phyloP scores from a whole-genome alignment of 257 asterid genomes.

The Euphrasia confusa region DNA sequence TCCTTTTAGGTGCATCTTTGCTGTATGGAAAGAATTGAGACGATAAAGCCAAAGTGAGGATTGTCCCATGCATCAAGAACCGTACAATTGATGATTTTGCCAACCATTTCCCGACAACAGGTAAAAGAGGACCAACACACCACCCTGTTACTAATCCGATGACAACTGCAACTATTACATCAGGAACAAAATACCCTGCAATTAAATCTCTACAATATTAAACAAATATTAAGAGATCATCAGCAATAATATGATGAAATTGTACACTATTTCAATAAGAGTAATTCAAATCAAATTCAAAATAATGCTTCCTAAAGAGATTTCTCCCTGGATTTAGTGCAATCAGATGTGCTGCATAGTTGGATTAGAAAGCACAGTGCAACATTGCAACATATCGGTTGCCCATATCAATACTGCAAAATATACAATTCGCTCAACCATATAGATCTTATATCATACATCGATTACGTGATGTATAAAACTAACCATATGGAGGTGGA shows the following conservation, averaged over 20 bases:
- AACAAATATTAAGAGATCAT: constrained; percentile 12
- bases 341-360: constrained; percentile 8
- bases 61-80: constrained; percentile 61
- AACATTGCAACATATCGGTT: background rate
- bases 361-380: constrained; percentile 10
- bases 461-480: constrained; percentile 15
- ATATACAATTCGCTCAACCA: constrained; percentile 11
- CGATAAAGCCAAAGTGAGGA: constrained; percentile 75
- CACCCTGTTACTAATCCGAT: constrained; percentile 87
- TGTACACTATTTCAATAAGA: constrained; percentile 11
- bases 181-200: constrained; percentile 90
- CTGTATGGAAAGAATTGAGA: constrained; percentile 96
- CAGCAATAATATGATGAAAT: background rate
- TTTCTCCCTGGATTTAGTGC: background rate
- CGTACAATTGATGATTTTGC: constrained; percentile 57
- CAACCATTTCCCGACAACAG: constrained; percentile 74
- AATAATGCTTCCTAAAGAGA: background rate
- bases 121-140: constrained; percentile 89
- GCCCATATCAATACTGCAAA: constrained; percentile 1
- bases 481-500: constrained; percentile 95
- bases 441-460: constrained; percentile 2
- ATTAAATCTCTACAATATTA: constrained; percentile 19
- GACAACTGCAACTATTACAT: constrained; percentile 67
- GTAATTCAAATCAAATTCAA: too few species aligned
- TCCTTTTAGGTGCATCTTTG: constrained; percentile 91